phyloP scores from a whole-genome alignment of 2,329 filamentous ascomycete genomes.

The Ilyonectria sp. region DNA sequence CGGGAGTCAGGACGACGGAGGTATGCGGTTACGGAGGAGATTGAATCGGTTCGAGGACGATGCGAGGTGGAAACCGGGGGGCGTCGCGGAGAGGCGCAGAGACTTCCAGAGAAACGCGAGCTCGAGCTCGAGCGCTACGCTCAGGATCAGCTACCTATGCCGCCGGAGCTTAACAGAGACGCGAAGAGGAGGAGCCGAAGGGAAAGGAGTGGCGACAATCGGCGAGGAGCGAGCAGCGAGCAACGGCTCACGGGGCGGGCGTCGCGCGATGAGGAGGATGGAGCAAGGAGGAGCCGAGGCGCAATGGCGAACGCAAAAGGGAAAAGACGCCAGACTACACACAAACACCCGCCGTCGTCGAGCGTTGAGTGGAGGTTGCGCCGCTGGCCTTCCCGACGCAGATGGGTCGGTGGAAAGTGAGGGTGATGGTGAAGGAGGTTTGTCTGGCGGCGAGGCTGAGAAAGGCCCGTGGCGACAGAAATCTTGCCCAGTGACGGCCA shows the following conservation, averaged over 20 bases:
- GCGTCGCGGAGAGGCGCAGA: slow-evolving; percentile 7
- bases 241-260: slow-evolving; percentile 17
- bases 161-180: not conserved
- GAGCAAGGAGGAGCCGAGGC: slow-evolving; percentile 20
- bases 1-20: slow-evolving; percentile 21
- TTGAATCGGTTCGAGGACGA: slow-evolving; percentile 17
- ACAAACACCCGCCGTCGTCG: slow-evolving; percentile 35
- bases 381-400: slow-evolving; percentile 41
- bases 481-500: slow-evolving; percentile 38
- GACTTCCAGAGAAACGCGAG: not conserved
- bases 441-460: slow-evolving; percentile 46
- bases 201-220: not conserved
- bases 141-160: not conserved
- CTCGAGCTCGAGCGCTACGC: not conserved
- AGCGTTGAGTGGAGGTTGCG: slow-evolving; percentile 35
- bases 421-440: slow-evolving; percentile 39
- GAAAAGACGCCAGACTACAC: slow-evolving; percentile 22
- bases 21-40: slow-evolving; percentile 7
- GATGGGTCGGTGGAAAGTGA: slow-evolving; percentile 18
- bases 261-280: slow-evolving; percentile 19
- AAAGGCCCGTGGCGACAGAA: slow-evolving; percentile 25
- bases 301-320: slow-evolving; percentile 25
- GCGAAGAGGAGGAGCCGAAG: not conserved
- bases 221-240: slow-evolving; percentile 23
- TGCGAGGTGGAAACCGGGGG: slow-evolving; percentile 7